Evolutionary conservation across 768 basidiomycete species (phyloP), one percentile per base, ranked within the genome.

Genomic region (Grammothele lineata): DNA sequence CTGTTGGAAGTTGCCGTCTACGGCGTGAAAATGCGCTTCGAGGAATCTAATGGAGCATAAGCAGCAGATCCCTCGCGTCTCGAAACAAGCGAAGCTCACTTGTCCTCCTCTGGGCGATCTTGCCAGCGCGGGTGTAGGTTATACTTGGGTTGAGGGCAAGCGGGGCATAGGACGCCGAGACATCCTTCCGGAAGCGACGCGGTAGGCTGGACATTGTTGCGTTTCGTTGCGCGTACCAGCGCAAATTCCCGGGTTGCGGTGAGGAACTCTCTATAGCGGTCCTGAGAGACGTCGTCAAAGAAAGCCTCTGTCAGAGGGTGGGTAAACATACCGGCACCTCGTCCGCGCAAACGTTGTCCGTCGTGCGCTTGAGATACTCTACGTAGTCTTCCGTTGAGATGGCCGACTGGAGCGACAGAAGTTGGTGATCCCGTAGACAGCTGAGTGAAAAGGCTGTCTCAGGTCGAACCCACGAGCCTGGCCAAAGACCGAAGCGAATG

Each of bases 61-160:
- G n/a, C n/a, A n/a, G n/a, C n/a, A n/a, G n/a, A n/a, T n/a, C n/a
- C n/a, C n/a, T n/a, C n/a, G n/a, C n/a, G n/a, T n/a, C n/a, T n/a
- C n/a, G n/a, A n/a, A n/a, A n/a, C n/a, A n/a, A n/a, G n/a, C n/a
- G n/a, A n/a, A n/a, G n/a, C n/a, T n/a, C n/a, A n/a, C n/a, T n/a
- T n/a, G n/a, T n/a, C n/a, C n/a, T n/a, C n/a, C n/a, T n/a, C n/a
- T n/a, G n/a, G n/a, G n/a, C n/a, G n/a, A n/a, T n/a, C n/a, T n/a
- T n/a, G n/a, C n/a, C n/a, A n/a, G n/a, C n/a, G n/a, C n/a, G n/a
- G n/a, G n/a, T n/a, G n/a, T n/a, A n/a, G n/a, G 47, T 55, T 57
- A 23, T 47, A 50, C 12, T 30, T 47, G 2, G 44, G 49, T 22
- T 57, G 56, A 0, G 56, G 54, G 32, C 54, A 57, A 6, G 56